Evolutionary conservation across 345 rosid species (phyloP).

Genomic region (Barbarea vulgaris): DNA sequence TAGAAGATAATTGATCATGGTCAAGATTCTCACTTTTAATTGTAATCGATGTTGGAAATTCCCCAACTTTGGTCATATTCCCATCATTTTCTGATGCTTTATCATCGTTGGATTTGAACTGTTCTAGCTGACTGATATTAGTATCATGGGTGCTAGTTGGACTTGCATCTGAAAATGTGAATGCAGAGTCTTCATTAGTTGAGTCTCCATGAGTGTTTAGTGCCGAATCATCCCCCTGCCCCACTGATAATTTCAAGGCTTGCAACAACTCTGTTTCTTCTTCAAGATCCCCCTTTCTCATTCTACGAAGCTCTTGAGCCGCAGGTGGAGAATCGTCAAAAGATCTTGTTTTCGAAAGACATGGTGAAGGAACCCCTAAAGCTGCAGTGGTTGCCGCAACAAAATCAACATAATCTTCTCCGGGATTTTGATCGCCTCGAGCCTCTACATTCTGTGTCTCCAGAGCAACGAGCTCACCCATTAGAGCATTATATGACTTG

Average conservation of each 20-base stretch:
- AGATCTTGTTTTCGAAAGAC: constrained; percentile 76
- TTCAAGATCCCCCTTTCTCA: constrained; percentile 79
- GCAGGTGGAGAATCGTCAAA: constrained; percentile 75
- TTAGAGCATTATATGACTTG: constrained; percentile 89
- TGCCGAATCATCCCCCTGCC: constrained; percentile 40
- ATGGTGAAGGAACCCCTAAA: constrained; percentile 93
- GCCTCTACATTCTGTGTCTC: constrained; percentile 60
- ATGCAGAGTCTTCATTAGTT: constrained; percentile 36
- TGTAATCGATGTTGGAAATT: constrained; percentile 38
- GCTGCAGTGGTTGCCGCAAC: constrained; percentile 97
- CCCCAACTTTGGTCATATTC: constrained; percentile 34
- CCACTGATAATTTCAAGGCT: constrained; percentile 72
- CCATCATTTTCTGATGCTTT: constrained; percentile 34
- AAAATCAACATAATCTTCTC: constrained; percentile 86
- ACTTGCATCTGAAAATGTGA: constrained; percentile 48
- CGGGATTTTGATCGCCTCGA: constrained; percentile 46
- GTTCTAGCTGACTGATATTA: constrained; percentile 38
- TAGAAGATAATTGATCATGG: constrained; percentile 41
- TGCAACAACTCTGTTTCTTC: constrained; percentile 76
- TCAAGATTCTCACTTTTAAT: constrained; percentile 40
- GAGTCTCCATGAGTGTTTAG: constrained; percentile 33
- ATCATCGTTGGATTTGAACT: constrained; percentile 42
- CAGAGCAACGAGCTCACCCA: constrained; percentile 87
- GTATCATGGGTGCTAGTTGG: constrained; percentile 34
- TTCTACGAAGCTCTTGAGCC: constrained; percentile 43